A percentile compares a stretch with the other conserved stretches of the same genome.
These are phyloP conservation scores for Nissolia schottii DNA, from an alignment of 306 rosid species.

Conservation along the genomic window DNA sequence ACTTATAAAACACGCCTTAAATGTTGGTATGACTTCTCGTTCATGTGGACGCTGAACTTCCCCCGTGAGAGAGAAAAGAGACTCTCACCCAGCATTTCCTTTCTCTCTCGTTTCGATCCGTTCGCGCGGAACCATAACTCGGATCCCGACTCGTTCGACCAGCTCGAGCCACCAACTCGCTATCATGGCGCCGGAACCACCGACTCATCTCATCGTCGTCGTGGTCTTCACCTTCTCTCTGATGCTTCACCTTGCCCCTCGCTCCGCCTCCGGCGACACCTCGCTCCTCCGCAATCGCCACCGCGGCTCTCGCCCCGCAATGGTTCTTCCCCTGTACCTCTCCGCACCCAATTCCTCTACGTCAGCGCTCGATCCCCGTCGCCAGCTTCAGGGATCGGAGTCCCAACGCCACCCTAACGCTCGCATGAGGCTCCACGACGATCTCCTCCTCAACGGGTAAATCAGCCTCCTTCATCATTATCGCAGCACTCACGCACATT, in stretches of 20 bases:
- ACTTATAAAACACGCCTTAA: too few relatives aligned
- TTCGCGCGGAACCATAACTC: constrained; percentile 13
- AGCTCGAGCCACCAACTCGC: constrained; percentile 30
- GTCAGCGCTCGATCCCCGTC: constrained; percentile 43
- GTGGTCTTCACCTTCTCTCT: constrained; percentile 12
- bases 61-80: not conserved
- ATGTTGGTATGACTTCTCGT: not conserved
- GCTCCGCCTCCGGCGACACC: constrained; percentile 25
- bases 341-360: constrained; percentile 44
- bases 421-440: constrained; percentile 90
- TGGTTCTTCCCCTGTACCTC: constrained; percentile 71
- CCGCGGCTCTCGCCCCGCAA: constrained; percentile 46
- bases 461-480: not conserved
- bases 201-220: not conserved
- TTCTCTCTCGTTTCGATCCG: constrained; percentile 22
- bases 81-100: not conserved
- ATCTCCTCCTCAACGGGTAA: constrained; percentile 90
- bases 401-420: constrained; percentile 59
- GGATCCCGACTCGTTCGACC: constrained; percentile 5
- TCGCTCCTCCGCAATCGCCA: constrained; percentile 25
- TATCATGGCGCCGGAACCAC: constrained; percentile 45
- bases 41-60: not conserved
- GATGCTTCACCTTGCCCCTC: constrained; percentile 13
- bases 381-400: constrained; percentile 62
- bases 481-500: not conserved